These are phyloP conservation scores for Suillus variegatus DNA, from an alignment of 768 basidiomycete species.

Conservation along the genomic window DNA sequence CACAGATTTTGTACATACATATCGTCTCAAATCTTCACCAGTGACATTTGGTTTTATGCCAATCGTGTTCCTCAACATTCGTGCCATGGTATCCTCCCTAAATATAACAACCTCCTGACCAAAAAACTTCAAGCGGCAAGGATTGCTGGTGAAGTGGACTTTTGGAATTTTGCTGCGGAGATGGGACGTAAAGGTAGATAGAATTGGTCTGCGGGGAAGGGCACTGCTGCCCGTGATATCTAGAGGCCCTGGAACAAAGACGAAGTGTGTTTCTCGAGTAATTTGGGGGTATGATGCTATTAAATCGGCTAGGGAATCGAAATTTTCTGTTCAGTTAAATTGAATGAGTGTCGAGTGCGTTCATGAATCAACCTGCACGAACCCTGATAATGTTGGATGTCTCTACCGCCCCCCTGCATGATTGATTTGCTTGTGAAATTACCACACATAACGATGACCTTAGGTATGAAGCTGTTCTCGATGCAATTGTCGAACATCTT, in stretches of 20 bases:
- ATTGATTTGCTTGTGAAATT: conserved; percentile 90
- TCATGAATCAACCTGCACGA: conserved; percentile 9
- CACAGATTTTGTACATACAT: conserved; percentile 52
- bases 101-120: conserved; percentile 95
- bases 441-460: conserved; percentile 89
- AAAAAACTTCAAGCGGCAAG: conserved; percentile 93
- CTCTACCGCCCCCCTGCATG: conserved; percentile 73
- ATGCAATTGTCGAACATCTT: conserved; percentile 90
- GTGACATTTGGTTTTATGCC: conserved; percentile 81
- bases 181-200: conserved; percentile 71
- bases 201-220: conserved; percentile 79
- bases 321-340: conserved; percentile 62
- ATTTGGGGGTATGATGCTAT: conserved; percentile 81
- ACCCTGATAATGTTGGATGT: conserved; percentile 88
- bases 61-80: conserved; percentile 90
- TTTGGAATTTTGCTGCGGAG: conserved; percentile 76
- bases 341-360: conserved; percentile 2
- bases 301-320: conserved; percentile 83
- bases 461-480: conserved; percentile 85
- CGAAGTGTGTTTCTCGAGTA: conserved; percentile 79
- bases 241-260: conserved; percentile 92
- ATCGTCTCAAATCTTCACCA: conserved; percentile 84
- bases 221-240: conserved; percentile 83
- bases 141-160: conserved; percentile 84
- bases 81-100: conserved; percentile 89